Evolutionary conservation across 2,329 filamentous ascomycete genomes (phyloP), one percentile per base, ranked within the genome.

Genomic region (Pezicula radicicola): DNA sequence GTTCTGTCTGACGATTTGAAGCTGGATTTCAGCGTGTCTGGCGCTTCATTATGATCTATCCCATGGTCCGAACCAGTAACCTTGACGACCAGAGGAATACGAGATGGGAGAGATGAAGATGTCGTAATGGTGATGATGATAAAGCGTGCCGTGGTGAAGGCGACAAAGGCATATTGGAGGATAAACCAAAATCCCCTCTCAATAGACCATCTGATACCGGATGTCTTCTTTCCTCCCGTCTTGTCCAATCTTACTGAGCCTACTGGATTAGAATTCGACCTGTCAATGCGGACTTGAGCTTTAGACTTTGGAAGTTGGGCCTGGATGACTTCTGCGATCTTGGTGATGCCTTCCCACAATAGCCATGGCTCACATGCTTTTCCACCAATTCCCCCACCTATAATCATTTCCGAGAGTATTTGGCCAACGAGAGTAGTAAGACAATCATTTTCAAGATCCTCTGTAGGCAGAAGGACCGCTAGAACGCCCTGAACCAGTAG

Each of bases 291-390:
- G 27, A 62, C 60, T 55, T 63, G 59, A 7, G 61, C 62, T 48
- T 63, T 67, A 9, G 64, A 60, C 46, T 61, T 63, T 42, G 60
- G 62, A 43, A 66, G 64, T 55, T 64, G 62, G 45, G 65, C 63
- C 60, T 69, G 69, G 57, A 79, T 64, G 45, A 72, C 67, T 55
- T 78, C 76, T 54, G 82, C 79, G 55, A 87, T 71, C 66, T 93
- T 95, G 60, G 85, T 87, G 55, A 96, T 80, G 52, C 83, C 80
- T 68, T 96, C 91, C 83, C 88, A 96, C 59, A 97, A 71, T 64
- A 97, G 80, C 89, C 90, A 95, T 21, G 89, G 89, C 71, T 97
- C 87, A 60, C 88, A 91, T 39, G 88, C 79, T 68, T 88, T 95
- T 63, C 87, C 88, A 62, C 85, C 84, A 62, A 97, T 77, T 52